Percentiles rank a stretch among this genome's conserved stretches.
Conservation (phyloP, 2,329 filamentous ascomycete genomes). For the Botryotinia calthae region DNA sequence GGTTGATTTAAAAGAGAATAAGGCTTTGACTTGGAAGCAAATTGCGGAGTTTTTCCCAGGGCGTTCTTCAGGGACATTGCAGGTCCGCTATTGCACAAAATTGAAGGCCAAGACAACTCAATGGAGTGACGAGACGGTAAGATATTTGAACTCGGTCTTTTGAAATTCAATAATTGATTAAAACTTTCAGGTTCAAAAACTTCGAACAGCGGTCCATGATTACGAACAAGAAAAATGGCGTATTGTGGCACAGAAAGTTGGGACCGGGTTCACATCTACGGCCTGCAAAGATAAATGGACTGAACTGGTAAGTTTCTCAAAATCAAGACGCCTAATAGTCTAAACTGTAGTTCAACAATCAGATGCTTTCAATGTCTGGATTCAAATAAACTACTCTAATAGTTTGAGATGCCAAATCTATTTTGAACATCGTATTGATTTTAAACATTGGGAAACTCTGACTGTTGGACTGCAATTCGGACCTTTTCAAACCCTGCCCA, state of each 20-base stretch:
- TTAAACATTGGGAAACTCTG: background rate
- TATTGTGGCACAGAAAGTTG: conserved; percentile 86
- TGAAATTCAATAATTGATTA: conserved; percentile 28
- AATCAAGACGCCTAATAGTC: background rate
- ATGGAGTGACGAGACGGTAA: conserved; percentile 91
- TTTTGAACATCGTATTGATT: background rate
- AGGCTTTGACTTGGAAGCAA: conserved; percentile 94
- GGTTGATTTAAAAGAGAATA: conserved; percentile 90
- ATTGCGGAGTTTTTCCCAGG: conserved; percentile 96
- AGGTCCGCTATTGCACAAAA: conserved; percentile 94
- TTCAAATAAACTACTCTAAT: background rate
- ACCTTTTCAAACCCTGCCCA: background rate
- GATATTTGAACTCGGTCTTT: conserved; percentile 37
- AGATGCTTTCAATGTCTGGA: background rate
- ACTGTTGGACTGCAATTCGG: background rate
- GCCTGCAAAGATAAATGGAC: conserved; percentile 69
- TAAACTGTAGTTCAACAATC: background rate
- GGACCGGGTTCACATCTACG: conserved; percentile 80
- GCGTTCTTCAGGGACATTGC: conserved; percentile 82
- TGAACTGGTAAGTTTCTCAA: conserved; percentile 31
- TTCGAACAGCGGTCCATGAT: conserved; percentile 73
- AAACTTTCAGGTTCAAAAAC: conserved; percentile 64
- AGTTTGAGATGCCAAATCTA: background rate
- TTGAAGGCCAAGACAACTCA: conserved; percentile 89
- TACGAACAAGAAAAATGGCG: conserved; percentile 93